phyloP scores from a whole-genome alignment of 495 filamentous ascomycete genomes.

The Entonaema liquescens region DNA sequence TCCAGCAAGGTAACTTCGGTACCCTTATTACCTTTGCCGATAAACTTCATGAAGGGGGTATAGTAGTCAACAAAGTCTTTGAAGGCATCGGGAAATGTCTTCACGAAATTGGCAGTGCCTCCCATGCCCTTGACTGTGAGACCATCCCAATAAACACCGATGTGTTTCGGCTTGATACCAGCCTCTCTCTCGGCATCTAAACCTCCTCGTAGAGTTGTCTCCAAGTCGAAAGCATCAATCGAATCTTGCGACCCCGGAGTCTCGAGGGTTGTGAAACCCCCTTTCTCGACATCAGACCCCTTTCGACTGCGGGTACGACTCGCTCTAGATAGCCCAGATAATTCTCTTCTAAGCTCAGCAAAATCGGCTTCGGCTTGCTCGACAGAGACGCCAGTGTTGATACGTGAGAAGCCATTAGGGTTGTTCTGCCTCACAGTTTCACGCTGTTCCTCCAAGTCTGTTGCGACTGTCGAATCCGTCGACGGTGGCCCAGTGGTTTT shows the following conservation, averaged over 20 bases:
- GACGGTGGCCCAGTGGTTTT: slow-evolving; percentile 44
- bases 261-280: slow-evolving; percentile 34
- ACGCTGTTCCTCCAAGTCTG: slow-evolving; percentile 54
- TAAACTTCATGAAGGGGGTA: slow-evolving; percentile 63
- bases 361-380: slow-evolving; percentile 80
- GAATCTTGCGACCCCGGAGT: slow-evolving; percentile 61
- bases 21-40: not conserved
- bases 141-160: slow-evolving; percentile 81
- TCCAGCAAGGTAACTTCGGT: slow-evolving; percentile 69
- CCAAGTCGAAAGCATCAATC: slow-evolving; percentile 72
- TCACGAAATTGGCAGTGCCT: slow-evolving; percentile 77
- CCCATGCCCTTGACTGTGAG: slow-evolving; percentile 81
- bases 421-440: slow-evolving; percentile 58
- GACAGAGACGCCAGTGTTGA: slow-evolving; percentile 69
- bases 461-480: slow-evolving; percentile 50
- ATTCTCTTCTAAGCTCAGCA: slow-evolving; percentile 73
- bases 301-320: slow-evolving; percentile 56
- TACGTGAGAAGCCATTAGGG: slow-evolving; percentile 60
- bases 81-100: slow-evolving; percentile 85
- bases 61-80: slow-evolving; percentile 77
- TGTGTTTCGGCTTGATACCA: slow-evolving; percentile 80
- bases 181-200: slow-evolving; percentile 73
- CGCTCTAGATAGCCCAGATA: slow-evolving; percentile 70
- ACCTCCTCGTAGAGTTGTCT: slow-evolving; percentile 71
- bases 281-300: slow-evolving; percentile 51